These are phyloP conservation scores for Cytospora leucostoma DNA, from an alignment of 2,329 filamentous ascomycete species.

Conservation along the genomic window DNA sequence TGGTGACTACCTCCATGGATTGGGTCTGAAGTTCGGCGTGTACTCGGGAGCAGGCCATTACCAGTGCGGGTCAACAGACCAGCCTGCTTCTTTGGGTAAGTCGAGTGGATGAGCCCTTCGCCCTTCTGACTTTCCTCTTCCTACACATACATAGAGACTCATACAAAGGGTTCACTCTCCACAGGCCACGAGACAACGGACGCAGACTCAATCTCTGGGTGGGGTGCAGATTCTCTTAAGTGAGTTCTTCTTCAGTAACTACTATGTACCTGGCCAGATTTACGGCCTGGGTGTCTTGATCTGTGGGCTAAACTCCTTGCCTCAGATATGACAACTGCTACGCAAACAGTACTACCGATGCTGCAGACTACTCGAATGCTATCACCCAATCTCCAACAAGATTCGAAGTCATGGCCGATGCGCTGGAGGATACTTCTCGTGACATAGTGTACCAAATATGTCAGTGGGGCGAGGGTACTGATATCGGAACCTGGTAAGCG, in stretches of 20 bases:
- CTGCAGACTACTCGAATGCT: constrained; percentile 44
- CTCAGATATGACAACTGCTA: constrained; percentile 53
- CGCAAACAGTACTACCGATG: constrained; percentile 43
- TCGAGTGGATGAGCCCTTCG: not conserved
- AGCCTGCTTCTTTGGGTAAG: constrained; percentile 48
- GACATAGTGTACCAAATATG: constrained; percentile 52
- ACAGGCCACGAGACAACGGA: constrained; percentile 46
- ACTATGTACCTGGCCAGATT: too few relatives aligned
- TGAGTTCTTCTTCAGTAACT: constrained; percentile 35
- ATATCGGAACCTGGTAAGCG: constrained; percentile 47
- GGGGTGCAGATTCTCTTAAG: constrained; percentile 54
- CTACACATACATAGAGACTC: not conserved
- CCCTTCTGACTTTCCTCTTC: not conserved
- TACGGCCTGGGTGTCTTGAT: not conserved
- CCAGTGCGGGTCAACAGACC: constrained; percentile 45
- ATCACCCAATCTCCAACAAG: constrained; percentile 43
- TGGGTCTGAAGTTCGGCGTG: constrained; percentile 54
- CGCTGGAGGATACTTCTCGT: constrained; percentile 42
- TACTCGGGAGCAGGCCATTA: constrained; percentile 53
- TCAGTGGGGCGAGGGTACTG: constrained; percentile 54
- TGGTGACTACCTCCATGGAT: constrained; percentile 50
- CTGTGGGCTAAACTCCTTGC: not conserved
- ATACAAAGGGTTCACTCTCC: not conserved
- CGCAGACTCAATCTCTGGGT: constrained; percentile 44
- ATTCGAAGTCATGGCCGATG: constrained; percentile 49